Conservation (phyloP, 2,329 filamentous ascomycete genomes). For the Pleurostoma richardsiae region DNA sequence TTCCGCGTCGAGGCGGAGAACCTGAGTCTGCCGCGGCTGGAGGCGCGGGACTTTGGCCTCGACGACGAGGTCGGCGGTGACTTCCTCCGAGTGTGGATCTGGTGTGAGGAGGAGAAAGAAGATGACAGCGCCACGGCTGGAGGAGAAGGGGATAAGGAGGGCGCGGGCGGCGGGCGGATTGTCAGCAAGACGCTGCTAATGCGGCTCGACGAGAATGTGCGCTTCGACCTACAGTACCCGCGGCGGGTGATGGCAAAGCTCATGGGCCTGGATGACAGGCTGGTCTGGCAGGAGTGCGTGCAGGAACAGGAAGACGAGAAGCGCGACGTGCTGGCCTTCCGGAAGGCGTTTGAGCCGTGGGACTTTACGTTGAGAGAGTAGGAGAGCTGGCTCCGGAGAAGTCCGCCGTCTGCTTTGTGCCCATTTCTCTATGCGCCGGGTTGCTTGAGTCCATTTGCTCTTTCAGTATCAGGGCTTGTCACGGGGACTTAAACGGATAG, state of each 20-base stretch:
- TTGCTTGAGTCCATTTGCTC: too few relatives aligned
- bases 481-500: too few relatives aligned
- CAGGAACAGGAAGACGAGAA: conserved; percentile 77
- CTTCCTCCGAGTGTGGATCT: conserved; percentile 81
- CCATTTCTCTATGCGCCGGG: too few relatives aligned
- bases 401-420: too few relatives aligned
- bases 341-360: conserved; percentile 75
- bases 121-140: too few relatives aligned
- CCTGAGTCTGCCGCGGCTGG: conserved; percentile 46
- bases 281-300: conserved; percentile 78
- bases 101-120: conserved; percentile 47
- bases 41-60: conserved; percentile 41
- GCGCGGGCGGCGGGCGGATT: conserved; percentile 26
- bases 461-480: too few relatives aligned
- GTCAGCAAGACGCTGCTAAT: conserved; percentile 69
- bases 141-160: conserved; percentile 34
- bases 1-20: conserved; percentile 90
- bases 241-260: conserved; percentile 85
- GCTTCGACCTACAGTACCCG: conserved; percentile 89
- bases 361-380: conserved; percentile 60
- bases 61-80: conserved; percentile 50
- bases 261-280: conserved; percentile 70
- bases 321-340: conserved; percentile 72
- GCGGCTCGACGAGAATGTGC: conserved; percentile 63
- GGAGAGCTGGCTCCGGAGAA: too few relatives aligned